Conservation (phyloP, 176 grass and related monocot species). For the Dactylis glomerata region DNA sequence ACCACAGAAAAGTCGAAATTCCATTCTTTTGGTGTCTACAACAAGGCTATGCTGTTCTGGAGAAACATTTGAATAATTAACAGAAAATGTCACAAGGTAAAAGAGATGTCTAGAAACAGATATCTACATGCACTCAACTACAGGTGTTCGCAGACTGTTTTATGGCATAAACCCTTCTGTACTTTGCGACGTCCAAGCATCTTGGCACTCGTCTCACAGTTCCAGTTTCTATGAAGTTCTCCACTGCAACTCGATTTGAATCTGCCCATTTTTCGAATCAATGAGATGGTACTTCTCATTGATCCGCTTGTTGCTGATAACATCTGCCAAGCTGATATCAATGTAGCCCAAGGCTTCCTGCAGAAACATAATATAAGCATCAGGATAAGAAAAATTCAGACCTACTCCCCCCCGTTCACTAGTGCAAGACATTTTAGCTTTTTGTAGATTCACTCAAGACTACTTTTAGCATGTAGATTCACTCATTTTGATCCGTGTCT, state of each 20-base stretch:
- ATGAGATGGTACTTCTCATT: slow-evolving; percentile 85
- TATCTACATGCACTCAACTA: slow-evolving; percentile 42
- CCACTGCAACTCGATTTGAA: slow-evolving; percentile 94
- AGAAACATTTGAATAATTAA: slow-evolving; percentile 14
- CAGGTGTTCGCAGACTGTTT: slow-evolving; percentile 16
- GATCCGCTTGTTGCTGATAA: slow-evolving; percentile 80
- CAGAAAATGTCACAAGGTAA: background rate
- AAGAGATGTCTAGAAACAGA: slow-evolving; percentile 16
- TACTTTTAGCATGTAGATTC: too few relatives aligned
- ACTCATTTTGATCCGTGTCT: too few relatives aligned
- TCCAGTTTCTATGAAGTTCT: slow-evolving; percentile 60
- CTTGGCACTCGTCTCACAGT: background rate
- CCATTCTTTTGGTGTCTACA: background rate
- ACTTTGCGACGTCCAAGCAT: background rate
- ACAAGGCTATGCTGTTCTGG: background rate
- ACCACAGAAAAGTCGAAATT: background rate
- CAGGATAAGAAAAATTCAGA: background rate
- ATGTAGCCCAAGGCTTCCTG: slow-evolving; percentile 85
- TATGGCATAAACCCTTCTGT: slow-evolving; percentile 17
- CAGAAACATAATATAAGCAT: slow-evolving; percentile 21
- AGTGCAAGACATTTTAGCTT: too few relatives aligned
- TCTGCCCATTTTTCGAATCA: slow-evolving; percentile 81
- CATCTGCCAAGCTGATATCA: slow-evolving; percentile 65
- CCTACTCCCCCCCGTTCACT: too few relatives aligned
- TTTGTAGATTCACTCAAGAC: too few relatives aligned